Evolutionary conservation across 441 rosid species (phyloP).

Genomic region (Syzygium syzygioides): DNA sequence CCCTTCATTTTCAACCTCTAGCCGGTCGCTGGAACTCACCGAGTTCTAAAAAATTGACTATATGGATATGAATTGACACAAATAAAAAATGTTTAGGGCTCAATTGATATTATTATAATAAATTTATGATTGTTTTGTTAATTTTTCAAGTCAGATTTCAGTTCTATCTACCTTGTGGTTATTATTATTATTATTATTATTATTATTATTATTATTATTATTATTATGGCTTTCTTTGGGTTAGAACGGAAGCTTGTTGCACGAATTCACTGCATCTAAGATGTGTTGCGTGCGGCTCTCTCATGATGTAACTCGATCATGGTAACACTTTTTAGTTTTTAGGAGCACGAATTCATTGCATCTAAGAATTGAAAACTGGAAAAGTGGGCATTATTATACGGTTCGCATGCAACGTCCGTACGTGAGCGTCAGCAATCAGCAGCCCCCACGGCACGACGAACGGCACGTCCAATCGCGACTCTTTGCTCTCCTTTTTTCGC

Average conservation of each 20-base stretch:
- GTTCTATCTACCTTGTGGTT: not conserved
- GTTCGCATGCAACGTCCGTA: not conserved
- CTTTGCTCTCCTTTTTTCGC: not conserved
- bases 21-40: too few relatives aligned
- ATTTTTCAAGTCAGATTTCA: not conserved
- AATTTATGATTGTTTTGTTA: too few relatives aligned
- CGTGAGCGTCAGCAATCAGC: not conserved
- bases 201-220: rapidly evolving
- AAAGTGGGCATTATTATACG: not conserved
- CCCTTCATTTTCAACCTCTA: too few relatives aligned
- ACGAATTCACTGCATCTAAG: not conserved
- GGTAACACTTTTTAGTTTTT: not conserved
- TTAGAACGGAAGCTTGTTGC: not conserved
- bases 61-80: too few relatives aligned
- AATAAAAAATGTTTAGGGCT: too few relatives aligned
- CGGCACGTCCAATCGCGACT: not conserved
- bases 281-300: not conserved
- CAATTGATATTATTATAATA: too few relatives aligned
- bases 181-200: rapidly evolving
- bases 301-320: not conserved
- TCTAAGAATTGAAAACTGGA: not conserved
- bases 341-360: not conserved
- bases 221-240: not conserved
- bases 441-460: not conserved
- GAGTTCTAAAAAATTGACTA: too few relatives aligned